Evolutionary conservation across 1,284 basidiomycete genomes (phyloP).

Genomic region (Rhizoctonia solani): DNA sequence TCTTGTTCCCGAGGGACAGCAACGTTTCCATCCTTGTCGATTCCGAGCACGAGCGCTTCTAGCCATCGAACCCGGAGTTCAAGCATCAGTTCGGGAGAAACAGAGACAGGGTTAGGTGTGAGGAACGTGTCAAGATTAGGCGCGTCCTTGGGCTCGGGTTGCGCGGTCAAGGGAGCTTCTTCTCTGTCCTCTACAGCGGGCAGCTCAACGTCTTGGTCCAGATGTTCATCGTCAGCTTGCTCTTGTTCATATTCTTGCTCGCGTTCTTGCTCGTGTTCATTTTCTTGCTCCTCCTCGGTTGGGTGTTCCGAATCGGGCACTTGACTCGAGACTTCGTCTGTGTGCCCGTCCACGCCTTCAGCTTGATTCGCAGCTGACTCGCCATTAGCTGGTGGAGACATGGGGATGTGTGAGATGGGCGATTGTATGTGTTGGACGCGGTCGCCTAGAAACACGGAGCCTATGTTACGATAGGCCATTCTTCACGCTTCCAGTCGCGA

Average conservation of each 20-base stretch:
- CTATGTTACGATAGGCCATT: conserved; percentile 24
- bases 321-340: conserved; percentile 1
- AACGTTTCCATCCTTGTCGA: conserved; percentile 50
- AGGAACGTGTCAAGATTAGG: conserved; percentile 22
- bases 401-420: conserved; percentile 4
- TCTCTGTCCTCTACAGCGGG: not conserved
- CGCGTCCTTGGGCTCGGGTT: not conserved
- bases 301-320: not conserved
- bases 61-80: conserved; percentile 75
- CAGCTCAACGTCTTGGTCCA: not conserved
- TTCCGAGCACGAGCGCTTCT: conserved; percentile 71
- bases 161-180: not conserved
- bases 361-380: too few species aligned
- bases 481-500: not conserved
- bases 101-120: conserved; percentile 21
- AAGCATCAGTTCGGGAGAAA: conserved; percentile 68
- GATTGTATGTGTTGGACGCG: conserved; percentile 34
- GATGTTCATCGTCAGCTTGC: not conserved
- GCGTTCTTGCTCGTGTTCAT: not conserved
- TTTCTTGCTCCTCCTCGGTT: not conserved
- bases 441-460: conserved; percentile 37
- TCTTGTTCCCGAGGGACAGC: conserved; percentile 17
- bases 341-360: conserved; percentile 26
- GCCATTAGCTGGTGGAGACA: conserved; percentile 15
- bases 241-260: not conserved